Base-by-base conservation (phyloP, 2,329 filamentous ascomycete genomes). In the Botrytis cinerea region DNA sequence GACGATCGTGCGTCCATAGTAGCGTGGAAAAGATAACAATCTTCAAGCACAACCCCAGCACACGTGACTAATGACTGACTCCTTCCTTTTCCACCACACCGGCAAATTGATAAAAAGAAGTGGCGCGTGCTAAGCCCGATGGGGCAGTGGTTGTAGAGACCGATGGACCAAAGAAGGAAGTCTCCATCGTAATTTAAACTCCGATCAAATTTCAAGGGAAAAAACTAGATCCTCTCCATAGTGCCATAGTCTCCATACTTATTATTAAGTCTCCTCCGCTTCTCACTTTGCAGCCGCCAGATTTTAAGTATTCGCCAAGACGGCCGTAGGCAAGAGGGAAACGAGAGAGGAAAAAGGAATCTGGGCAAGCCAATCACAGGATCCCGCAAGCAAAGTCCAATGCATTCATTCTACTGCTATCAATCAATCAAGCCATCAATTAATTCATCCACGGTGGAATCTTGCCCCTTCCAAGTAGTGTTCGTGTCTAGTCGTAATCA, bases 201-300 rank as follows among this genome's bases (percentile, higher is more conserved):
- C 38, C 66, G 48, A 69, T 57, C 18, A 69, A 43, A 69, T 57
- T 69, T 45, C 45, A 35, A 35, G 9, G 28, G 38, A 43, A 54
- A 54, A 48, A 14, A 48, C 54, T 68, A 54, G 64, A 68, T 68
- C 64, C 28, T 61, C 60, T n/a, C 38, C 51, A 54, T 18, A 54
- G 51, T 54, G 1, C 51, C 51, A 28, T 54, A 28, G 51, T 54
- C 51, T 54, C 51, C 51, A 54, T 54, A 18, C 12, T 54, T 20
- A 14, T 20, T 57, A 28, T 28, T 25, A 35, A 48, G n/a, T 54
- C 35, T 54, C 48, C 64, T 68, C 64, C 64, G 46, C 64, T 68
- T 67, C 35, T 67, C 54, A 18, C 22, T 62, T 62, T 51, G 46
- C 60, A 71, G 70, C 69, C 70, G 70, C 60, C 48, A 35, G 64